Percentiles rank a stretch among this genome's conserved stretches.
phyloP scores from a whole-genome alignment of 352 stramenopile genomes.

The Phytopythium ostracodes region DNA sequence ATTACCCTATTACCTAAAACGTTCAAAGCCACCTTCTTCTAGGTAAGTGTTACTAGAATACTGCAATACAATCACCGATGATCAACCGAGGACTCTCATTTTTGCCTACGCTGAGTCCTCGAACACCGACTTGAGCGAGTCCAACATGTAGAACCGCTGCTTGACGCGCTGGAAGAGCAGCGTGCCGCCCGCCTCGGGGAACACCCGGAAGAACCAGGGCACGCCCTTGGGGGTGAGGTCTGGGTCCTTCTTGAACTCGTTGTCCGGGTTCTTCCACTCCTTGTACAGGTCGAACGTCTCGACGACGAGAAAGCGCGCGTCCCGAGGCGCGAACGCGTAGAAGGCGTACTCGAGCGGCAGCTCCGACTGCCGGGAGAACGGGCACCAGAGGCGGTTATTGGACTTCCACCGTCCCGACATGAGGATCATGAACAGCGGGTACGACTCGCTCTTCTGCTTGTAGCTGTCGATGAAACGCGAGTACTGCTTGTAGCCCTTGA shows the following conservation, averaged over 20 bases:
- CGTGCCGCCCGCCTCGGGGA: constrained; percentile 23
- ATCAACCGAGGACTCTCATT: no score
- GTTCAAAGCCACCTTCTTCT: no score
- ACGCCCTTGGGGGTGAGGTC: constrained; percentile 55
- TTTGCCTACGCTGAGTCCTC: constrained; percentile 14
- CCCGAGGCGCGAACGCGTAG: constrained; percentile 47
- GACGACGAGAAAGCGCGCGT: constrained; percentile 46
- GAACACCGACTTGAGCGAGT: constrained; percentile 25
- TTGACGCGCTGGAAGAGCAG: constrained; percentile 29
- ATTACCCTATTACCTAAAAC: no score
- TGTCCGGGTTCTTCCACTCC: constrained; percentile 64
- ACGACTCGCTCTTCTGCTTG: constrained; percentile 13
- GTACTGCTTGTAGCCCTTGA: constrained; percentile 39
- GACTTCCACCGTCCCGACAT: constrained; percentile 52
- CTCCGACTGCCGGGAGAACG: constrained; percentile 61
- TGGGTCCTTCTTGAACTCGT: constrained; percentile 57
- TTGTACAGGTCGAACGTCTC: constrained; percentile 60
- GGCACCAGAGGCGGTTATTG: constrained; percentile 76
- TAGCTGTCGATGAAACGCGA: constrained; percentile 33
- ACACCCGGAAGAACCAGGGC: constrained; percentile 56
- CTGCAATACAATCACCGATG: no score
- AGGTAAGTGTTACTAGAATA: no score
- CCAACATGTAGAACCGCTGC: constrained; percentile 32
- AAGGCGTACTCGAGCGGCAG: constrained; percentile 67
- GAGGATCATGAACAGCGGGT: constrained; percentile 73